phyloP scores from a whole-genome alignment of 192 early-diverging fungal genomes.

The Obelidium mucronatum region DNA sequence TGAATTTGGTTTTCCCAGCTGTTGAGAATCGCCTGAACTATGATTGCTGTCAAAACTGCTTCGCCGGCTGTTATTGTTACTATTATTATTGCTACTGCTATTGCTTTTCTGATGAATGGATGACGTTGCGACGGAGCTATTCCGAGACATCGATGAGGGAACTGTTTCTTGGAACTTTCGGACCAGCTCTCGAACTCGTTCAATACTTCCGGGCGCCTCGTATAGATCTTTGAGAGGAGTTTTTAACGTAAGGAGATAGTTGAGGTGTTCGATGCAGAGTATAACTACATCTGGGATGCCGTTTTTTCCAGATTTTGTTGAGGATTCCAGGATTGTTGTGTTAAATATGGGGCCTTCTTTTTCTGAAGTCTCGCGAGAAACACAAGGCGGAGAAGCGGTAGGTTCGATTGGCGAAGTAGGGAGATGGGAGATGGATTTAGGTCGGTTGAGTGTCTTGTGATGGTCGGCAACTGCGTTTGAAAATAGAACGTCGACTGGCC shows the following conservation, averaged over 20 bases:
- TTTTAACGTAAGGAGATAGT: background rate
- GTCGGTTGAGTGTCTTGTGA: too few relatives aligned
- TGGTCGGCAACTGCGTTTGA: background rate
- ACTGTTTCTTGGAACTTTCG: conserved; percentile 4
- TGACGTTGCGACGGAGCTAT: background rate
- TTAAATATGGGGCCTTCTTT: conserved; percentile 15
- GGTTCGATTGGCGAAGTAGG: too few relatives aligned
- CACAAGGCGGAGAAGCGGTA: too few relatives aligned
- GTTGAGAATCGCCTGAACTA: too few relatives aligned
- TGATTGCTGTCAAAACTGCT: too few relatives aligned
- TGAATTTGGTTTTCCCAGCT: too few relatives aligned
- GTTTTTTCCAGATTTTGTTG: background rate
- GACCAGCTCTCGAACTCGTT: conserved; percentile 38
- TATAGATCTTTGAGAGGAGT: conserved; percentile 40
- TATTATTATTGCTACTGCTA: background rate
- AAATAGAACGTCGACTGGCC: background rate
- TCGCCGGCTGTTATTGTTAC: too few relatives aligned
- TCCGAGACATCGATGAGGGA: too few relatives aligned
- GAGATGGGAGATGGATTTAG: too few relatives aligned
- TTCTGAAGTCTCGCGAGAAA: background rate
- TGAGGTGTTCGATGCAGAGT: conserved; percentile 17
- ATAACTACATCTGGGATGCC: conserved; percentile 34
- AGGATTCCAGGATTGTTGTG: conserved; percentile 1
- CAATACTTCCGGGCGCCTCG: conserved; percentile 1
- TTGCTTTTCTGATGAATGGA: background rate